Percentiles rank a stretch among this genome's conserved stretches.
phyloP scores from a whole-genome alignment of 768 basidiomycete genomes.

The Auriscalpium vulgare region DNA sequence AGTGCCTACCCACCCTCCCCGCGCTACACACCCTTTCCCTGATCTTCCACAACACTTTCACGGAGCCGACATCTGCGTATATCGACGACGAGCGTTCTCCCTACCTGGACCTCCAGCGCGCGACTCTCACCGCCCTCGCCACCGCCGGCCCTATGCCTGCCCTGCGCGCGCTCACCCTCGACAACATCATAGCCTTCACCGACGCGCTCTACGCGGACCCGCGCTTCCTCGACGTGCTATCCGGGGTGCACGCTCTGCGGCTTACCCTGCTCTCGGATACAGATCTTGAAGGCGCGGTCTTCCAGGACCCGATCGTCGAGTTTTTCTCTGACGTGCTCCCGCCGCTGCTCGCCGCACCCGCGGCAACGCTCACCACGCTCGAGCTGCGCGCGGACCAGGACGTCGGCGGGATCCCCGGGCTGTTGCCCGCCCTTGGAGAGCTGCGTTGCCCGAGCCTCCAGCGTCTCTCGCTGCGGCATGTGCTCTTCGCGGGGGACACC shows the following conservation, averaged over 20 bases:
- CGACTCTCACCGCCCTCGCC: background rate
- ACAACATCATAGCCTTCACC: background rate
- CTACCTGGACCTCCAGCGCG: background rate
- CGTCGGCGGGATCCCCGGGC: background rate
- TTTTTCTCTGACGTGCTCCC: background rate
- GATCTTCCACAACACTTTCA: background rate
- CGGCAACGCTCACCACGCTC: background rate
- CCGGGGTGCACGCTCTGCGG: background rate
- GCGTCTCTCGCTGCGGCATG: background rate
- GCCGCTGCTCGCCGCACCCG: background rate
- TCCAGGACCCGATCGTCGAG: background rate
- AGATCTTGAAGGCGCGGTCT: background rate
- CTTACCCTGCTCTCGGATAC: background rate
- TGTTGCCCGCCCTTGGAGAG: background rate
- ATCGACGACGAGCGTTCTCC: background rate
- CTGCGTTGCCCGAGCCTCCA: background rate
- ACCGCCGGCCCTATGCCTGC: background rate
- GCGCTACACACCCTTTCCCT: background rate
- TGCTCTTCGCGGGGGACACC: background rate
- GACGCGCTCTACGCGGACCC: background rate
- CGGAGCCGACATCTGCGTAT: background rate
- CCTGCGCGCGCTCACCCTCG: background rate
- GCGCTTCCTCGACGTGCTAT: background rate
- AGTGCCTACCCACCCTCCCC: background rate
- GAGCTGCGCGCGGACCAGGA: background rate